Percentiles rank a stretch among this genome's conserved stretches.
Conservation (phyloP, 768 basidiomycete species). For the Leccinum subgranulosum region DNA sequence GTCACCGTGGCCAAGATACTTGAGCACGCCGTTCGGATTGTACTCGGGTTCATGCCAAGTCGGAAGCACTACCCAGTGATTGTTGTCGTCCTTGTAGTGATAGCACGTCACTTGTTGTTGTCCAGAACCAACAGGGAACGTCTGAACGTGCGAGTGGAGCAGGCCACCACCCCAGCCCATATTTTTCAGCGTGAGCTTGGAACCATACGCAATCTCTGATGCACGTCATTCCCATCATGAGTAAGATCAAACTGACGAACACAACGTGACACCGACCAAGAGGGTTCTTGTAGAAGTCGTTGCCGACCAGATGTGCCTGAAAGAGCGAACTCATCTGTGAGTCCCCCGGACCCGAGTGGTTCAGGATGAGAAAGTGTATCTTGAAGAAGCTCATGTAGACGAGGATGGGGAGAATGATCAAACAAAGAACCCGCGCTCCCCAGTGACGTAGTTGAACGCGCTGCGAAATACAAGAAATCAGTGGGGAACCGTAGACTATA, state of each 20-base stretch:
- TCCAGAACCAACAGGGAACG: conserved; percentile 84
- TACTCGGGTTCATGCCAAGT: conserved; percentile 72
- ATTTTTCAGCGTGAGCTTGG: conserved; percentile 90
- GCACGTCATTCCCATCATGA: neutral
- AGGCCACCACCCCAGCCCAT: conserved; percentile 98
- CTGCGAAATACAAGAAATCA: conserved; percentile 38
- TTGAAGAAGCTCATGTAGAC: conserved; percentile 97
- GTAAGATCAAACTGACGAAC: neutral
- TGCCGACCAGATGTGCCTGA: conserved; percentile 93
- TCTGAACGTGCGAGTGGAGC: conserved; percentile 95
- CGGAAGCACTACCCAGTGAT: conserved; percentile 82
- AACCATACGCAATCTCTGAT: conserved; percentile 84
- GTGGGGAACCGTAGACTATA: conserved; percentile 1
- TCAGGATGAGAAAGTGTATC: conserved; percentile 91
- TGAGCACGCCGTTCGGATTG: conserved; percentile 62
- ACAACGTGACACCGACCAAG: conserved; percentile 51
- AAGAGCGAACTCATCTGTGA: conserved; percentile 99
- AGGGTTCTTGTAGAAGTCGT: conserved; percentile 90
- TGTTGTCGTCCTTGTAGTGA: conserved; percentile 99
- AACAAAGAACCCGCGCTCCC: conserved; percentile 77
- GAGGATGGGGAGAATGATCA: conserved; percentile 86
- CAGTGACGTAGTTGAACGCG: conserved; percentile 88
- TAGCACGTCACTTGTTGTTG: conserved; percentile 99
- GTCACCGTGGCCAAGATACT: conserved; percentile 74
- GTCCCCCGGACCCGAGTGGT: conserved; percentile 93